Base-by-base conservation (phyloP, 371 early-diverging fungal genomes). In the Haplosporangium sp. region DNA sequence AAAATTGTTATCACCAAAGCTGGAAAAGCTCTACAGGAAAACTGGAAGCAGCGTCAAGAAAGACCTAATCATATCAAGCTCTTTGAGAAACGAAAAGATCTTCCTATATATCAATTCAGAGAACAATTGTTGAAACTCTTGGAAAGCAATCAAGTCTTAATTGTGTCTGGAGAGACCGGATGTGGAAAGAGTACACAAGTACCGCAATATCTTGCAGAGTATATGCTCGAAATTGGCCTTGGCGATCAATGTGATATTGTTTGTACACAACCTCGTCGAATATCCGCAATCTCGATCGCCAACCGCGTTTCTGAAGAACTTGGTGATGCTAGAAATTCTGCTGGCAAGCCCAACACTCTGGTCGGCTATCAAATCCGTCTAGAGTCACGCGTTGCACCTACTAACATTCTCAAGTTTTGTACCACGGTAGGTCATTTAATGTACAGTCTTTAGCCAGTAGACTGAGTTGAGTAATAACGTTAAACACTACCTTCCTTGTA, bases 181-280 rank as follows among this genome's bases (percentile, higher is more conserved):
- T 94, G 85, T 67, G 98, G 98, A 61, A 98, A 98, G 86, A 96
- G 94, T 71, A 96, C 96, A 3, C 96, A 96, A 77, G 89, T 96
- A 3, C 97, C 97, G 13, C 96, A 96, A 83, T 95, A 92, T 69
- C 70, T 97, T n/a, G 89, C 92, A 0, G 94, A 95, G 64, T 76
- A 85, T 56, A 78, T 89, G 38, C 82, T 94, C 6, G 63, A 74
- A 1, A 56, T 37, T 1, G 74, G 83, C 20, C 60, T 62, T 1
- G 89, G 89, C 2, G 77, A 84, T 20, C 74, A 78, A 20, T 86
- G 85, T 19, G 86, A 86, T 58, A 92, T 99, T 40, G 86, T 96
- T 8, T 93, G 96, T 67, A 98, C 99, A 27, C 98, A 98, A 85
- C 99, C 99, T 4, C 88, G 99, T 57, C 90, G 99, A 67, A 94